A percentile compares a stretch with the other conserved stretches of the same genome.
Evolutionary conservation across 306 rosid genomes (phyloP).

Genomic region (Medicago ruthenica): DNA sequence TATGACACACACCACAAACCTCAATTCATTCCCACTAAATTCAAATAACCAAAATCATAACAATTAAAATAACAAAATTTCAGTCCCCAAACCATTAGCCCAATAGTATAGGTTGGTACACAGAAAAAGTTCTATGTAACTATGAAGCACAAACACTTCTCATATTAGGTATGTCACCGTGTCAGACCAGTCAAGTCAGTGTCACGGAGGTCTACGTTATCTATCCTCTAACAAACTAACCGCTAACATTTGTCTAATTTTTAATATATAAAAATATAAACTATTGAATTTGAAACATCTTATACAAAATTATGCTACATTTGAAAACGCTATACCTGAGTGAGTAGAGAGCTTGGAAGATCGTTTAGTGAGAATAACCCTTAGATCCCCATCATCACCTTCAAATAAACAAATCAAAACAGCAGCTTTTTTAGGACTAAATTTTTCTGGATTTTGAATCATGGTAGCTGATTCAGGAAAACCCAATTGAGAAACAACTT

Average conservation of each 20-base stretch:
- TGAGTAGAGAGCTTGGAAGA: conserved; percentile 77
- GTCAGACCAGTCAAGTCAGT: too few relatives aligned
- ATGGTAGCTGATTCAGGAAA: conserved; percentile 77
- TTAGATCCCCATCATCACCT: conserved; percentile 82
- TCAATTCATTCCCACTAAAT: conserved; percentile 1
- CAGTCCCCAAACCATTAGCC: not conserved
- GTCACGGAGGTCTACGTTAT: too few relatives aligned
- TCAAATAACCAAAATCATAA: conserved; percentile 11
- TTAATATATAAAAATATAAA: too few relatives aligned
- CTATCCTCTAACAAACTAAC: not conserved
- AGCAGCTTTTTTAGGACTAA: conserved; percentile 81
- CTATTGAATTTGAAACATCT: conserved; percentile 41
- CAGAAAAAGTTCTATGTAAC: not conserved
- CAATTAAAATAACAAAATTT: not conserved
- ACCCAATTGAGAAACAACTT: conserved; percentile 86
- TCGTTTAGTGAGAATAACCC: conserved; percentile 89
- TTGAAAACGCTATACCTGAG: conserved; percentile 66
- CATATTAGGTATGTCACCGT: too few relatives aligned
- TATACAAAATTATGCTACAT: not conserved
- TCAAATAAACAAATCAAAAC: conserved; percentile 91
- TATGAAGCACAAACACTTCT: not conserved
- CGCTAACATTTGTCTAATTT: not conserved
- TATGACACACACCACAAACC: not conserved
- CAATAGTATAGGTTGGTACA: not conserved
- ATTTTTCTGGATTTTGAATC: conserved; percentile 55